Base-by-base conservation (phyloP, 2,329 filamentous ascomycete species). In the Verticillium albo-atrum region DNA sequence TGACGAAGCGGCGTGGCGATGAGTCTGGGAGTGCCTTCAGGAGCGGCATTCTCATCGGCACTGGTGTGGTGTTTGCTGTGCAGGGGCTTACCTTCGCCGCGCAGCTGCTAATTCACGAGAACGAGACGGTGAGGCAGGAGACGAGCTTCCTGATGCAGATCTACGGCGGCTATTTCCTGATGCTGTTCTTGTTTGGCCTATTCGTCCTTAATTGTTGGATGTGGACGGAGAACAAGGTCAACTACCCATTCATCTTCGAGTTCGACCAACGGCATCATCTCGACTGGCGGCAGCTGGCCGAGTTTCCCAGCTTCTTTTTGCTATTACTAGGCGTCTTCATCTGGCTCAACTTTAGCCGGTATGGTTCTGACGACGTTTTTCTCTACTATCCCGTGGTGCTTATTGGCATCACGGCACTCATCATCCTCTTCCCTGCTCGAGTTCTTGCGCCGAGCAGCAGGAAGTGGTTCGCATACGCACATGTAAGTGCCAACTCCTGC, bases 181-280 rank as follows among this genome's bases (percentile, higher is more conserved):
- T 91, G 73, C 81, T 96, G 5, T 82, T 92, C 52, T 79, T 98
- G 23, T 89, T 96, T 68, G 77, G 89, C 10, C 77, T 96, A n/a
- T 98, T 98, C 70, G 92, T 90, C 68, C 68, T 97, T 35, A 88
- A 92, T 68, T 96, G 93, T 71, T 87, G 88, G 59, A 76, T 96
- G 17, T 99, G 94, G 92, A 86, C 87, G 6, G 79, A 79, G 56
- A 87, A 89, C 71, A 96, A 94, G 74, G 91, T 99, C 75, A 99
- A 99, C 71, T 98, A 98, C 72, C 85, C 89, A 58, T 97, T 97
- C 73, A 92, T 98, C 66, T 99, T 99, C 70, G 95, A 99, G 75
- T 95, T 97, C 70, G 93, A 98, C 77, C 88, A 89, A 58, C 83
- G 94, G 60, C 87, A 95, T 71, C 86, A 89, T 64, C 78, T 98